phyloP scores from a whole-genome alignment of 225 moss, liverwort and hornwort species.

The Pleurozium schreberi region DNA sequence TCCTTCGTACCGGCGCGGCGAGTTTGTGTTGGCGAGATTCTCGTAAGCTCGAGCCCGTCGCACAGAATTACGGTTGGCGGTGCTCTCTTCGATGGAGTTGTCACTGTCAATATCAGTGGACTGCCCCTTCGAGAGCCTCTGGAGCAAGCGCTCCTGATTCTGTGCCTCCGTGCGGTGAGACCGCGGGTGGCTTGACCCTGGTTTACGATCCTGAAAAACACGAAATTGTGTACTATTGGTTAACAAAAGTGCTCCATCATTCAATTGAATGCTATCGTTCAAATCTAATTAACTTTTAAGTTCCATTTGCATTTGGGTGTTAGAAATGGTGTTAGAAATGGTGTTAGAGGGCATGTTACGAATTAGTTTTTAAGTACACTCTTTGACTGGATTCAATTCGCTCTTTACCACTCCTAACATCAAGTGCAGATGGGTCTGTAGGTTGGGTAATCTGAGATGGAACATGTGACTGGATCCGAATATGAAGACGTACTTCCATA shows the following conservation, averaged over 20 bases:
- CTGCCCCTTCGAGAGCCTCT: conserved; percentile 45
- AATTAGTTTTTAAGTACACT: neutral
- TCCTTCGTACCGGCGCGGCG: conserved; percentile 49
- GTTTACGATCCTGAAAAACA: conserved; percentile 43
- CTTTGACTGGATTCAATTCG: neutral
- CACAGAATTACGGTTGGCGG: conserved; percentile 21
- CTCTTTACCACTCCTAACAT: neutral
- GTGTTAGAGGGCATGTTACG: too few relatives aligned
- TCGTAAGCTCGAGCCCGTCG: conserved; percentile 32
- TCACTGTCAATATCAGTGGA: conserved; percentile 40
- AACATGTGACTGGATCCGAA: neutral
- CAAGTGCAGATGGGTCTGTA: neutral
- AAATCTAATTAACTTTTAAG: too few relatives aligned
- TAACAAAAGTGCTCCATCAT: neutral
- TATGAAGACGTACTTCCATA: neutral
- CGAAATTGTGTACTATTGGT: too few relatives aligned
- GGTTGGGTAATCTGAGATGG: neutral
- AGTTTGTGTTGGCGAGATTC: conserved; percentile 3
- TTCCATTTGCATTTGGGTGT: neutral
- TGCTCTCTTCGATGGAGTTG: conserved; percentile 43
- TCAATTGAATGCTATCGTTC: neutral
- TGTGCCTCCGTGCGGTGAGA: conserved; percentile 43
- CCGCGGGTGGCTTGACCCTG: conserved; percentile 38
- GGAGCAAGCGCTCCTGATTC: conserved; percentile 48
- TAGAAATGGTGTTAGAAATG: too few relatives aligned